Conservation (phyloP, 805 yeast species). For the Lachancea thermotolerans region DNA sequence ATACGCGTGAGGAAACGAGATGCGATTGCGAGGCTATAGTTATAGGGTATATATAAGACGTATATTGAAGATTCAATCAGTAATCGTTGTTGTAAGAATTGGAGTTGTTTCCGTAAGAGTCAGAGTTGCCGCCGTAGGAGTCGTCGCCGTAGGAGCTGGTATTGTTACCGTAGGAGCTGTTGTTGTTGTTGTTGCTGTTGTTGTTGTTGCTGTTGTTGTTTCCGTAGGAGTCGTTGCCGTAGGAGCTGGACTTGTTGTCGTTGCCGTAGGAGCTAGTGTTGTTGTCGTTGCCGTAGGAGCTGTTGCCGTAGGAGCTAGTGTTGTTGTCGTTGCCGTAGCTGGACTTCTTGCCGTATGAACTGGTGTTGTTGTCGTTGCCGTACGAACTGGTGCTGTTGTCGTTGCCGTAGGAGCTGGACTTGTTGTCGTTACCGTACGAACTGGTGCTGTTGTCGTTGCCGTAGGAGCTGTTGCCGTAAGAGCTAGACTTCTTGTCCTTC, state of each 20-base stretch:
- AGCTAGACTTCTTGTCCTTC: constrained; percentile 9
- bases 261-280: no score
- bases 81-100: constrained; percentile 20
- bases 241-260: no score
- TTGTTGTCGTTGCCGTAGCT: constrained; percentile 13
- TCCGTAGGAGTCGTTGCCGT: constrained; percentile 23
- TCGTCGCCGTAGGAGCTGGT: constrained; percentile 9
- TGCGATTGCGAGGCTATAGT: no score
- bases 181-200: constrained; percentile 10
- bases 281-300: constrained; percentile 7
- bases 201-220: neutral
- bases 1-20: no score
- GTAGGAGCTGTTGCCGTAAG: constrained; percentile 19
- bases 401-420: constrained; percentile 12
- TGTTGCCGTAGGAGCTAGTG: constrained; percentile 13
- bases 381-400: constrained; percentile 14
- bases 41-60: no score
- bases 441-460: constrained; percentile 18
- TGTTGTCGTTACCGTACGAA: constrained; percentile 15
- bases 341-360: constrained; percentile 1
- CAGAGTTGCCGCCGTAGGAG: constrained; percentile 23
- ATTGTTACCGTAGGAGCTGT: constrained; percentile 17
- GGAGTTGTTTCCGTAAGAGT: constrained; percentile 26
- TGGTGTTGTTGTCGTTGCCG: constrained; percentile 7
- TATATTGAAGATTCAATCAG: neutral